Base-by-base conservation (phyloP, 768 basidiomycete genomes). In the Xerocomellus intermedius region DNA sequence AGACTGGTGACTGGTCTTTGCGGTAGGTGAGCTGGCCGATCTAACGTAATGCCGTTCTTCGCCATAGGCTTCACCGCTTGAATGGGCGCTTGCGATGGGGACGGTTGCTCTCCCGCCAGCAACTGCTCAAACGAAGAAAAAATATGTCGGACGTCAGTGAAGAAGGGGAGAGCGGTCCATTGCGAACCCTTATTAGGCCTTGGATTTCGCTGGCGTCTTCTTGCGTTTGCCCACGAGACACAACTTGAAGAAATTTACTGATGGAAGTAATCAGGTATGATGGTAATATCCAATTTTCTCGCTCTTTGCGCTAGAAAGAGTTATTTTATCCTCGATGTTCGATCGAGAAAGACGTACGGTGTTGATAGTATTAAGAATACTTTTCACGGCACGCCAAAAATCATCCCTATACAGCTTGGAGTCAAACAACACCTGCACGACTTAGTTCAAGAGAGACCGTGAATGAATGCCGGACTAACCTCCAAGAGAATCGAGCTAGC, bases 141-240 rank as follows among this genome's bases (percentile, higher is more conserved):
- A 64, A 69, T 45, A 59, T 57, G 72, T 78, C 71, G 70, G 74
- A 61, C 64, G 71, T 71, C 70, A 69, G 70, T 59, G 55, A 69
- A 64, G 55, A 66, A 69, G 67, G 48, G 64, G 55, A 64, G 72
- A 74, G 66, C 63, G 64, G 75, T 67, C 76, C 76, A 74, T 63
- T 77, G 78, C 81, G 79, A 81, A 83, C 82, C 81, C 77, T 82
- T 54, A 80, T 77, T 57, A 81, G 74, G 52, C 66, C 67, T 68
- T 76, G 72, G 35, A 80, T 64, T 54, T 73, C 74, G 60, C 55
- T 45, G 28, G 49, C 53, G 16, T 55, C 61, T 43, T 66, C 66
- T 61, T 58, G 60, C n/a, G 55, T 54, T 45, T 62, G 57, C 42
- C 60, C 56, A 62, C 54, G 61, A 13, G 67, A 48, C 52, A 64